A percentile compares a stretch with the other conserved stretches of the same genome.
These are phyloP conservation scores for Teunomyces cretensis DNA, from an alignment of 805 yeast genomes.

Conservation along the genomic window DNA sequence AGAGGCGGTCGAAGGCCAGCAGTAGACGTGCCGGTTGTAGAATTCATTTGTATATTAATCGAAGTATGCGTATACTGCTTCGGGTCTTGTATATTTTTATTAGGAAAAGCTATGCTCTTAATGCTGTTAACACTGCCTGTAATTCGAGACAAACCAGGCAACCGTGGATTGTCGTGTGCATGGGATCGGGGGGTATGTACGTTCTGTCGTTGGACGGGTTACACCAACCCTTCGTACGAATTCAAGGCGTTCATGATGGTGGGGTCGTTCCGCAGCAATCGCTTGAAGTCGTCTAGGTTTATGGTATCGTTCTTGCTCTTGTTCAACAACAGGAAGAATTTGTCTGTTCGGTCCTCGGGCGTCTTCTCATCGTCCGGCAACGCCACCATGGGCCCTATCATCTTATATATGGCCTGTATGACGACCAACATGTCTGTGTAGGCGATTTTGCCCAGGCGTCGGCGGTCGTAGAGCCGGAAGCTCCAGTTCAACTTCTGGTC, in stretches of 20 bases:
- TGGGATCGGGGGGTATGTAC: no score
- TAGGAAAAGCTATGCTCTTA: no score
- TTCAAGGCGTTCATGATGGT: constrained; percentile 73
- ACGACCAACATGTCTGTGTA: constrained; percentile 79
- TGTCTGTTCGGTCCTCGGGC: constrained; percentile 82
- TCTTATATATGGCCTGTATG: constrained; percentile 81
- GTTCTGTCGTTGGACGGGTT: no score
- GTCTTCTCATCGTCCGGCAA: constrained; percentile 87
- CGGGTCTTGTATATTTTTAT: background rate
- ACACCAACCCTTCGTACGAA: constrained; percentile 75
- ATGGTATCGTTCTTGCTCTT: constrained; percentile 65
- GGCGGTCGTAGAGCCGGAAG: constrained; percentile 81
- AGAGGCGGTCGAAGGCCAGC: constrained; percentile 81
- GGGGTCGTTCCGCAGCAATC: constrained; percentile 76
- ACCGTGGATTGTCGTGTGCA: no score
- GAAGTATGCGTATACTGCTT: background rate
- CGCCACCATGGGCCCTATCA: constrained; percentile 94
- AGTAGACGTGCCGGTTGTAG: constrained; percentile 11
- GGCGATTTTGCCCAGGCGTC: constrained; percentile 71
- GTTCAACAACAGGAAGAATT: constrained; percentile 73
- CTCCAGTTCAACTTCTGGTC: constrained; percentile 91
- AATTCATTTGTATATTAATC: background rate
- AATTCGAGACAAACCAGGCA: no score
- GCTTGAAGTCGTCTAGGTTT: constrained; percentile 80
- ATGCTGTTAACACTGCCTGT: no score